Evolutionary conservation across 2,329 filamentous ascomycete genomes (phyloP).

Genomic region (Thielaviopsis ethacetica): DNA sequence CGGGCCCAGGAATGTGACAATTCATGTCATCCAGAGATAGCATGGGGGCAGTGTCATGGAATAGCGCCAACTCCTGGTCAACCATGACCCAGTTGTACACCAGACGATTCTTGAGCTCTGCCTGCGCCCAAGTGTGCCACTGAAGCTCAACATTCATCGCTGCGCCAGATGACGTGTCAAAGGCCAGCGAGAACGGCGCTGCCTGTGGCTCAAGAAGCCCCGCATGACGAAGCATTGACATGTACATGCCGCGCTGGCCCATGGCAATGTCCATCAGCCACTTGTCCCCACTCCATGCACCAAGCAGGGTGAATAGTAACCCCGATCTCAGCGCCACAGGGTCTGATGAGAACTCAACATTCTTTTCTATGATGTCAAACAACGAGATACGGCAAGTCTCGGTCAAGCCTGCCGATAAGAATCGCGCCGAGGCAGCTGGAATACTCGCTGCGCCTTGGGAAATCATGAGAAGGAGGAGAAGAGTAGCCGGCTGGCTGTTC

Average conservation of each 20-base stretch:
- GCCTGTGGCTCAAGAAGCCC: slow-evolving; percentile 42
- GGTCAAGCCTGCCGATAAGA: slow-evolving; percentile 47
- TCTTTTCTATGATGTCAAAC: slow-evolving; percentile 56
- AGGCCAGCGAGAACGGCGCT: neutral
- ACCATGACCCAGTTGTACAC: slow-evolving; percentile 65
- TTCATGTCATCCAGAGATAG: slow-evolving; percentile 49
- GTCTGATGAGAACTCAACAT: slow-evolving; percentile 51
- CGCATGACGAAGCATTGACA: slow-evolving; percentile 54
- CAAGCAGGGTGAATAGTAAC: slow-evolving; percentile 49
- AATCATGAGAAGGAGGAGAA: slow-evolving; percentile 56
- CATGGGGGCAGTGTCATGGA: slow-evolving; percentile 45
- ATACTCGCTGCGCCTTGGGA: slow-evolving; percentile 53
- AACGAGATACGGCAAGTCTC: slow-evolving; percentile 58
- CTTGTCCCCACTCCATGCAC: slow-evolving; percentile 59
- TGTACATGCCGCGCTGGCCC: slow-evolving; percentile 58
- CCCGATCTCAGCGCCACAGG: slow-evolving; percentile 48
- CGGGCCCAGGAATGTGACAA: slow-evolving; percentile 44
- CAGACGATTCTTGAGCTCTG: slow-evolving; percentile 47
- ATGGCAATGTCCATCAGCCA: slow-evolving; percentile 66
- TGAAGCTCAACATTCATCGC: slow-evolving; percentile 27
- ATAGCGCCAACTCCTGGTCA: slow-evolving; percentile 53
- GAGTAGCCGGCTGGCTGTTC: slow-evolving; percentile 47
- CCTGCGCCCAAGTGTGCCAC: slow-evolving; percentile 49
- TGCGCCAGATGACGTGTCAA: neutral
- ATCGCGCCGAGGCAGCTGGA: slow-evolving; percentile 46